Evolutionary conservation across 2,329 filamentous ascomycete species (phyloP), one percentile per base, ranked within the genome.

Genomic region (Stagonosporopsis tanaceti): DNA sequence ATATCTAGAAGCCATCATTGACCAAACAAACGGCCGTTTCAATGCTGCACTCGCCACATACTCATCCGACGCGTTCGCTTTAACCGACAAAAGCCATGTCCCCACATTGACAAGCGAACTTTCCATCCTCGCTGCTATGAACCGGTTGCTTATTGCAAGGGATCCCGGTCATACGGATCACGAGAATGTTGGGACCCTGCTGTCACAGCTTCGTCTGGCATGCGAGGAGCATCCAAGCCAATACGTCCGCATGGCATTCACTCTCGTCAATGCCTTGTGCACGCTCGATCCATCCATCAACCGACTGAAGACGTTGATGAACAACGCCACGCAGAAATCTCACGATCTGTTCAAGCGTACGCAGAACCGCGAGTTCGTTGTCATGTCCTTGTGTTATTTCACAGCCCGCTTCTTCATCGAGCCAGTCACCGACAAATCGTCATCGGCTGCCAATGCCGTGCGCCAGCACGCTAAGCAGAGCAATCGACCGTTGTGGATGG

Each of bases 341-440:
- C 83, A 97, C 39, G 83, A 84, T 37, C 86, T 87, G 2, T 89
- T 91, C 12, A 89, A 89, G 62, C 80, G 81, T 7, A 87, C 89
- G 8, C 82, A 83, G 52, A 97, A 97, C 72, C 86, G 86, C 28
- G 90, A 96, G 63, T 89, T 93, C 51, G 84, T 93, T n/a, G 89
- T 89, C 45, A 90, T 97, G 62, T 88, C 90, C 6, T 85, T 97
- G 57, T 93, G 88, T 65, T 88, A 95, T 63, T 96, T 97, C 90
- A 89, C 90, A 50, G 87, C 85, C 69, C 86, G 88, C 48, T 90
- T 97, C 69, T 97, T 93, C 75, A 88, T 89, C 42, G 89, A 90
- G 57, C 89, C 93, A 14, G 87, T 96, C 4, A 92, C 92, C 47
- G 77, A 79, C 35, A 80, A 83, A 63, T 78, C 86, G 2, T 78